Evolutionary conservation across 306 rosid species (phyloP), one percentile per base, ranked within the genome.

Genomic region (barrel medic (Medicago truncatula)): DNA sequence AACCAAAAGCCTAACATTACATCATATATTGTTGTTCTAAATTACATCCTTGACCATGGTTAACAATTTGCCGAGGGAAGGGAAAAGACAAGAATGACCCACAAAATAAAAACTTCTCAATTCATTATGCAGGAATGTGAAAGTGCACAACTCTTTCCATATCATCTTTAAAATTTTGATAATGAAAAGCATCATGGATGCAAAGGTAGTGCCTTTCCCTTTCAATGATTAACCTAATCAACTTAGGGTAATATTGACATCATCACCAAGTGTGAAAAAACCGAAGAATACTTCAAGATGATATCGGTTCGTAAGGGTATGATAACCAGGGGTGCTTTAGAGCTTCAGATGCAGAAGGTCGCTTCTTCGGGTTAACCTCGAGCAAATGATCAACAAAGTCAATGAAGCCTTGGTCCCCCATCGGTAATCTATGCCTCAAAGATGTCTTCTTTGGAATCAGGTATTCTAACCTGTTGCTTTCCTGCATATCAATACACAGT

Each of bases 341-440:
- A 31, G 98, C 99, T 82, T 96, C 97, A 0, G 86, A 18, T 17
- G 99, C 99, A 23, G 99, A 92, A 81, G 98, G 97, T n/a, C 99
- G 93, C 87, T 92, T 92, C 82, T 86, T 92, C 1, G 99, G 96
- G 88, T 96, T 86, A 75, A 92, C 84, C 87, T 92, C 98, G 2
- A 96, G 99, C 81, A 96, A 79, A 84, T 89, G 96, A 31, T 59
- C 87, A 70, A 96, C 93, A 74, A 96, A 96, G 70, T 96, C 98
- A 12, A 92, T 84, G 88, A 96, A 96, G 80, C 99, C 98, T 88
- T 96, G 97, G 81, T 96, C 99, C 61, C 96, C 99, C 96, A 96
- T 92, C 16, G 99, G 99, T 69, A 96, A 87, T 17, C 99, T 90
- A 80, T 96, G 99, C 83, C 98, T 87, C 79, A 96, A 83, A 9